Conservation (phyloP, 805 yeast genomes). For the Ogataea salicorniae region DNA sequence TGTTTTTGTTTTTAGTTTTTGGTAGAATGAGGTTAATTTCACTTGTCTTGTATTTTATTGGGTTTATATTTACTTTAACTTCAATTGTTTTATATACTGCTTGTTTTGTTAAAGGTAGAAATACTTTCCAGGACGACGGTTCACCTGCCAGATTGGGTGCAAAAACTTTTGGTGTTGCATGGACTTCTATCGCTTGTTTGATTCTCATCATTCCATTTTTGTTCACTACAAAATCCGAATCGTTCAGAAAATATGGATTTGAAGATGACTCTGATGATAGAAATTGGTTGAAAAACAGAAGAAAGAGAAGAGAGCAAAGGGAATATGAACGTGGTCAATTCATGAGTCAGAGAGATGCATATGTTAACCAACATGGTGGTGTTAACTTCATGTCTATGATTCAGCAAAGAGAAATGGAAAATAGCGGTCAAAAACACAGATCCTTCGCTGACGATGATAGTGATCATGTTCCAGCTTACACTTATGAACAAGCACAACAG, state of each 20-base stretch:
- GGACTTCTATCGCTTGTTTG: conserved; percentile 43
- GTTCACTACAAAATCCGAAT: not conserved
- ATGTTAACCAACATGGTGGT: conserved; percentile 6
- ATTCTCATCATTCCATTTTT: conserved; percentile 10
- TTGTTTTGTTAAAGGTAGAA: conserved; percentile 48
- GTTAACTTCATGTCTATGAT: conserved; percentile 11
- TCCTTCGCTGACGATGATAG: conserved; percentile 1
- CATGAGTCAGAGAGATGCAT: not conserved
- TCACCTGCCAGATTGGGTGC: conserved; percentile 39
- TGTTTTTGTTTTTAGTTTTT: conserved; percentile 11
- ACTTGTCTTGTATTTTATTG: conserved; percentile 20
- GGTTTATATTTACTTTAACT: conserved; percentile 40
- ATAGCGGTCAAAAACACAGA: not conserved
- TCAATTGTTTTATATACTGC: conserved; percentile 50
- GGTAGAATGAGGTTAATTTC: not conserved
- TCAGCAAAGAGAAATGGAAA: conserved; percentile 4
- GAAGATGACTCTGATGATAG: not conserved
- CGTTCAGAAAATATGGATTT: not conserved
- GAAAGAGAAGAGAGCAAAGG: conserved; percentile 6
- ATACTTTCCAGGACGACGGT: conserved; percentile 41
- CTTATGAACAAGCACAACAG: not conserved
- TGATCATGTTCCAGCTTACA: not conserved
- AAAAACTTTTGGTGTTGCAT: conserved; percentile 53
- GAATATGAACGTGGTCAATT: not conserved
- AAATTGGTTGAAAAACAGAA: conserved; percentile 6